Base-by-base conservation (phyloP, 2,329 filamentous ascomycete species). In the Diaporthe sp. region DNA sequence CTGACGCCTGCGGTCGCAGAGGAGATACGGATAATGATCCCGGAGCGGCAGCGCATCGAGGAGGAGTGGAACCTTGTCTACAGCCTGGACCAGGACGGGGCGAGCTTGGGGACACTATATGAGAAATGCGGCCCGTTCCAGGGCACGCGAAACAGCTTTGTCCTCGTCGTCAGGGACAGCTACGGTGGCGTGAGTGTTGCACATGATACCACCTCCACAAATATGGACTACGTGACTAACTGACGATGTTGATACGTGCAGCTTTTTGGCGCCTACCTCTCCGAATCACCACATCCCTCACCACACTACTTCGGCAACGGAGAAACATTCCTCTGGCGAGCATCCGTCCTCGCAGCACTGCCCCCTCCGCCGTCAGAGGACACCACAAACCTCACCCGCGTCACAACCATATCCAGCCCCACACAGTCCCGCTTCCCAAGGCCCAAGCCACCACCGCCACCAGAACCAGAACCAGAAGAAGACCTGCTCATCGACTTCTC, bases 281-380 rank as follows among this genome's bases (percentile, higher is more conserved):
- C 95, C 71, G 96, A 99, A 83, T 89, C 94, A 70, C 96, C 96
- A 15, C 94, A 94, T 79, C 94, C 95, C 0, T 88, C 92, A 1
- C 86, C 95, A 3, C 94, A 96, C 78, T 99, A 98, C 87, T 99
- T 94, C 84, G 97, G 97, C 80, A 98, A 95, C 17, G 97, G 97
- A 80, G 97, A 99, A 84, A 98, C 96, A 85, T 99, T 97, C 84
- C 90, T 97, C 78, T 97, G 95, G 95, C 91, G 94, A 65, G 93
- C 94, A 0, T 92, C 92, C 60, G 85, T 93, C 5, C 87, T 96
- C 46, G 87, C 92, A 2, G 85, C 91, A 0, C 87, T 95, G 0
- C 94, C 94, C 1, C 94, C 92, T 0, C 94, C 93, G 0, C 94
- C 94, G 0, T 90, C 89, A 6, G 85, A 86, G 78, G 87, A 90